Base-by-base conservation (phyloP, 1,139 yeast species). In the Taphrina deformans region DNA sequence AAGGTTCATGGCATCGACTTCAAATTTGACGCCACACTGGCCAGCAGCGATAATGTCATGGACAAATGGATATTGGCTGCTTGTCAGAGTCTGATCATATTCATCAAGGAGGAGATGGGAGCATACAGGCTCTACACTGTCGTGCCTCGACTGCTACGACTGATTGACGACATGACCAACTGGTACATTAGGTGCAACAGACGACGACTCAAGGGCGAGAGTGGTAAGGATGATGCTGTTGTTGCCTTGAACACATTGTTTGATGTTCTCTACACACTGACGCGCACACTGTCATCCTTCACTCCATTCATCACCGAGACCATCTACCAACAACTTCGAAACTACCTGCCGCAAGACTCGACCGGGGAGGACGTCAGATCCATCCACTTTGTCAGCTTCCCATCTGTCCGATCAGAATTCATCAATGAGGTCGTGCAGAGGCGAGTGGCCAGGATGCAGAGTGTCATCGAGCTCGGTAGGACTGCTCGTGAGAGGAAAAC, bases 171-270 rank as follows among this genome's bases (percentile, higher is more conserved):
- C 74, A 84, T 95, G 78, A 95, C 99, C 71, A 95, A 95, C 80
- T 93, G 99, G 99, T 95, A 95, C 81, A 95, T 95, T 76, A 87
- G 99, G 78, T 88, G 95, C 79, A 93, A 95, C 82, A 92, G 99
- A 81, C 86, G 92, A 80, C 93, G 99, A 82, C 83, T 95, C 74
- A 95, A 95, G 87, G 98, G 99, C 75, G 91, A 87, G 74, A 87
- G 83, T 67, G 97, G 96, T 69, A 78, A 83, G 63, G 87, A 86
- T 62, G 99, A 95, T 75, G 88, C 97, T 72, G 78, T 85, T 71
- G 83, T 83, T 74, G 97, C 96, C 61, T 84, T 95, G 75, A 93
- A 93, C 79, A 89, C 97, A 23, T 82, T 95, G 76, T 85, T 90
- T 67, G 97, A 90, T 76, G 96, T 96, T 38, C 81, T 92, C 71